Conservation (phyloP, 2,329 filamentous ascomycete species). For the Colletotrichum ledebouriae region DNA sequence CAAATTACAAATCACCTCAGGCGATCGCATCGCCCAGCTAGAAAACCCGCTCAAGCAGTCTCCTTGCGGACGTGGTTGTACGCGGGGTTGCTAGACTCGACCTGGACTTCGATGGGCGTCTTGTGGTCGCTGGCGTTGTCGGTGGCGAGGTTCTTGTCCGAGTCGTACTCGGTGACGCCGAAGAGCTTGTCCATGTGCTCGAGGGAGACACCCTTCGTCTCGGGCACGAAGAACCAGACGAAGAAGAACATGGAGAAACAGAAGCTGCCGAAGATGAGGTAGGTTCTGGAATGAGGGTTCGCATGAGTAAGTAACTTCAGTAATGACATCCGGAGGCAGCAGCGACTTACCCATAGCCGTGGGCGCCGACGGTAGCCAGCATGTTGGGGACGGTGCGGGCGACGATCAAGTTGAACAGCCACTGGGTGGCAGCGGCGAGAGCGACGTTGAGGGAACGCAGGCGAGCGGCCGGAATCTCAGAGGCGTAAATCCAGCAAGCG, state of each 20-base stretch:
- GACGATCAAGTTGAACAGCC: slow-evolving; percentile 79
- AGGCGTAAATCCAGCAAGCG: slow-evolving; percentile 68
- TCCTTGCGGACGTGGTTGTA: slow-evolving; percentile 40
- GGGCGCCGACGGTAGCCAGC: slow-evolving; percentile 61
- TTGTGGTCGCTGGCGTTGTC: slow-evolving; percentile 40
- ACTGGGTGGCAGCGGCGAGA: slow-evolving; percentile 75
- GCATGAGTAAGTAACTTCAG: neutral
- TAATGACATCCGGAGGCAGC: fast-evolving
- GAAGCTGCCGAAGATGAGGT: slow-evolving; percentile 74
- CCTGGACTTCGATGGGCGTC: slow-evolving; percentile 28
- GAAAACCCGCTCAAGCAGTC: slow-evolving; percentile 9
- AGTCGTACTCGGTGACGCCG: slow-evolving; percentile 38
- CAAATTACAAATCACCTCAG: slow-evolving; percentile 21
- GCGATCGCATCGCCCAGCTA: neutral
- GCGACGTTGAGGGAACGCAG: slow-evolving; percentile 74
- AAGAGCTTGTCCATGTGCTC: slow-evolving; percentile 44
- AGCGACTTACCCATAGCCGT: slow-evolving; percentile 53
- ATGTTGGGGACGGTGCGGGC: slow-evolving; percentile 74
- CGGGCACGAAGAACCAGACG: slow-evolving; percentile 72
- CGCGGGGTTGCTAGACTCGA: slow-evolving; percentile 35
- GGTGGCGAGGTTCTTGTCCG: slow-evolving; percentile 30
- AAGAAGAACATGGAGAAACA: slow-evolving; percentile 74
- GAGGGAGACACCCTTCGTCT: slow-evolving; percentile 68
- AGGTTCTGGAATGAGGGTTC: slow-evolving; percentile 57
- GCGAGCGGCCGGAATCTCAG: slow-evolving; percentile 74